Evolutionary conservation across 2,329 filamentous ascomycete species (phyloP), one percentile per base, ranked within the genome.

Genomic region (Polychaeton citri): DNA sequence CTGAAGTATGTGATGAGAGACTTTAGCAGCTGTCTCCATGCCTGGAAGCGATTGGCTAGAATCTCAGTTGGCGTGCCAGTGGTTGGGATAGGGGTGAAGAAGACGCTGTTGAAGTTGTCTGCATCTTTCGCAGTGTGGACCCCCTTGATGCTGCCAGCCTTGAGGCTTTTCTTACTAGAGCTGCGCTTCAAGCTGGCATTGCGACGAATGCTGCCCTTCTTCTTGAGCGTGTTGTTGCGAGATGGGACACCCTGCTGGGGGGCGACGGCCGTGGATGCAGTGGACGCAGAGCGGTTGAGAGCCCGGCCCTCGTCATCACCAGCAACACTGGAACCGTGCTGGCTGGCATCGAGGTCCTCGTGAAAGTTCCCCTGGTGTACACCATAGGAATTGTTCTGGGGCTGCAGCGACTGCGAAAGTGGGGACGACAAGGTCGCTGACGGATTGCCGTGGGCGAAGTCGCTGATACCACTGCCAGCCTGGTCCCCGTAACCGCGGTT

Each of bases 21-120:
- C 58, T 96, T 96, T 36, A 98, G 72, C 10, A 95, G 72, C 64
- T 93, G 94, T 50, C 90, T 76, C 90, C 90, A 98, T 35, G 82
- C 86, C 67, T 95, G 83, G 56, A 98, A 98, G 37, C 90, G 75
- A 49, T 77, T 83, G 30, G 85, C 81, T 19, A 98, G 69, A 34
- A 82, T 70, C 39, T 96, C 88, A 1, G 90, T 96, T 2, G 90
- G 90, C 35, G 78, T 86, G 3, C 85, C 84, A 13, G 73, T 74
- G 4, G 84, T 95, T 3, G 87, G 90, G 21, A 98, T 80, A 1
- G 90, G 90, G 33, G 85, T 86, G 57, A 78, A 79, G 56, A 95
- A 95, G 30, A 81, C 84, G 60, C 82, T 95, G 55, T 87, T 81
- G 46, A 71, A 67, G 54, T 84, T 77, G 40, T 79, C 74, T 41